Evolutionary conservation across 1,284 basidiomycete species (phyloP), one percentile per base, ranked within the genome.

Genomic region (Pholiota adiposa): DNA sequence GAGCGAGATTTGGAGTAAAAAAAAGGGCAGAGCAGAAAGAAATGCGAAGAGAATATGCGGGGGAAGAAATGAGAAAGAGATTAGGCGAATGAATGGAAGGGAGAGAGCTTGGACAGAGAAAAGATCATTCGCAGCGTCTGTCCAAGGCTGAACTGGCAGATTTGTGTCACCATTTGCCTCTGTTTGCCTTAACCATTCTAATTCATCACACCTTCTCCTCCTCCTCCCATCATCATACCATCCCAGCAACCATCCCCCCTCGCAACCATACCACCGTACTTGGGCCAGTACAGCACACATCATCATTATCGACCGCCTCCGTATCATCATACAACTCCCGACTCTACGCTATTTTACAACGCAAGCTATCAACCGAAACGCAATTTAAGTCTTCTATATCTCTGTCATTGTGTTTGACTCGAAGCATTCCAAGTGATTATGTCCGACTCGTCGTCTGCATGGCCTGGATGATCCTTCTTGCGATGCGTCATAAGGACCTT

Each of bases 391-490:
- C 50, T 23, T 36, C 50, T 34, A 12, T 5, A 19, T 51, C 34
- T 9, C 33, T 36, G 23, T 21, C 31, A 34, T 44, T 44, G 31
- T 25, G 52, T 46, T 41, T 49, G 43, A 29, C 50, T 51, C 9
- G 43, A 21, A 14, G 72, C 67, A 58, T 92, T 91, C 92, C 92
- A 93, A n/a, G 86, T 92, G 61, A 93, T 82, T 38, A 92, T 84
- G 51, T 71, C 73, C 8, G 73, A 72, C 2, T 81, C 77, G 40
- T 87, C 84, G 19, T 85, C 83, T 0, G 83, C 80, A 59, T 81
- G 76, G 6, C 56, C 56, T 25, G 56, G 50, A 70, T 93, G 91
- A 67, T 91, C 90, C 51, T 87, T 83, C 68, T 86, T 89, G 54
- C 90, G 82, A 69, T 93, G 92, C 9, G 75, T 65, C 81, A 89